A percentile compares a stretch with the other conserved stretches of the same genome.
These are phyloP conservation scores for Prunus kanzakura DNA, from an alignment of 306 rosid genomes.

Conservation along the genomic window DNA sequence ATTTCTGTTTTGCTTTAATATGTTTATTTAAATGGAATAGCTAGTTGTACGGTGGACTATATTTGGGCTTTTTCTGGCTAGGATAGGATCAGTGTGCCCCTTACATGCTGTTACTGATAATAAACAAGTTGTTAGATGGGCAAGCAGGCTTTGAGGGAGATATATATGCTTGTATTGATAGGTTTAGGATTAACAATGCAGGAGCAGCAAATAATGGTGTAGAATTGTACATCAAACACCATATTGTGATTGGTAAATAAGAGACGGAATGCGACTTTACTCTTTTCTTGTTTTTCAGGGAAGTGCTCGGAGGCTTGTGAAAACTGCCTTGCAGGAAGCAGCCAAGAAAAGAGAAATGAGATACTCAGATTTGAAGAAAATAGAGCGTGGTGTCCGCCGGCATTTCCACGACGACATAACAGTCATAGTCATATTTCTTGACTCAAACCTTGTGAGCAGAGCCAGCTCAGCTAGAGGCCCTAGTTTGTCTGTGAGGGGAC, in stretches of 20 bases:
- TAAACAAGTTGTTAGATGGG: neutral
- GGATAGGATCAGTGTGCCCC: neutral
- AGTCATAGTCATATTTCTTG: conserved; percentile 69
- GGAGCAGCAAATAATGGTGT: conserved; percentile 7
- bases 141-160: neutral
- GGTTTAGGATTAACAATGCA: neutral
- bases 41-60: neutral
- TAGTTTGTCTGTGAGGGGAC: conserved; percentile 61
- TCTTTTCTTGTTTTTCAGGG: conserved; percentile 50
- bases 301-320: conserved; percentile 77
- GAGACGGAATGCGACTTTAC: conserved; percentile 10
- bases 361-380: conserved; percentile 82
- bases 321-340: conserved; percentile 78
- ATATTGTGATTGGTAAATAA: neutral
- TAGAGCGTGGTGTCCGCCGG: conserved; percentile 86
- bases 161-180: neutral
- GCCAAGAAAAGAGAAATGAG: conserved; percentile 95
- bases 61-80: neutral
- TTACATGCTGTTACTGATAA: neutral
- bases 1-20: conserved; percentile 1
- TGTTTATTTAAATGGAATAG: neutral
- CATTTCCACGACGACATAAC: conserved; percentile 93
- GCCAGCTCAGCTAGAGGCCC: conserved; percentile 63
- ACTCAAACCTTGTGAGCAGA: conserved; percentile 70
- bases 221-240: neutral